phyloP scores from a whole-genome alignment of 768 basidiomycete species.

The Lyophyllum shimeji region DNA sequence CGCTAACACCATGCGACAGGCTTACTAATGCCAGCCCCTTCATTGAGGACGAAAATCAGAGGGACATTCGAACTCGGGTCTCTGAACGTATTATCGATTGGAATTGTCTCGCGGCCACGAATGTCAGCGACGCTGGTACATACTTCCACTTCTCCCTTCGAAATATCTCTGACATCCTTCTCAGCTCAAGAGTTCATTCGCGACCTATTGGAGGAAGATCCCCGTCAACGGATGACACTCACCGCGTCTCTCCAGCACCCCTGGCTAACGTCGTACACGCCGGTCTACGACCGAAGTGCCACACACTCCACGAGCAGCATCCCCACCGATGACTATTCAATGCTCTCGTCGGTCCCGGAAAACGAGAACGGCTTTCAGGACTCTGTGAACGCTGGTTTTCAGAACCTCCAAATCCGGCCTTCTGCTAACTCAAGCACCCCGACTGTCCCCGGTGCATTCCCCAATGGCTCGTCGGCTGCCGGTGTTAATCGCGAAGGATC shows the following conservation, averaged over 20 bases:
- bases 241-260: slow-evolving; percentile 66
- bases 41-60: slow-evolving; percentile 65
- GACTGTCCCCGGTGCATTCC: slow-evolving; percentile 12
- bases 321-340: slow-evolving; percentile 21
- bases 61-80: slow-evolving; percentile 63
- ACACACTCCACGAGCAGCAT: slow-evolving; percentile 2
- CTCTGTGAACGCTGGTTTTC: slow-evolving; percentile 30
- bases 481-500: slow-evolving; percentile 22
- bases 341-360: slow-evolving; percentile 17
- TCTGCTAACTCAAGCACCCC: slow-evolving; percentile 4
- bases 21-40: slow-evolving; percentile 79
- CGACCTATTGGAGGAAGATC: slow-evolving; percentile 63
- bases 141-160: background rate
- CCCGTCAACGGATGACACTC: slow-evolving; percentile 69
- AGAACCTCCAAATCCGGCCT: slow-evolving; percentile 31
- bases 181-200: slow-evolving; percentile 68
- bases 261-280: slow-evolving; percentile 59
- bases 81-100: slow-evolving; percentile 62
- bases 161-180: background rate
- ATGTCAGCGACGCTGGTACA: slow-evolving; percentile 50
- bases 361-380: slow-evolving; percentile 11
- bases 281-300: slow-evolving; percentile 21
- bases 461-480: slow-evolving; percentile 4
- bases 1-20: slow-evolving; percentile 38
- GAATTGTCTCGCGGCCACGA: slow-evolving; percentile 37